phyloP scores from a whole-genome alignment of 73 alveolate species.

The Tetrahymena elliotti region DNA sequence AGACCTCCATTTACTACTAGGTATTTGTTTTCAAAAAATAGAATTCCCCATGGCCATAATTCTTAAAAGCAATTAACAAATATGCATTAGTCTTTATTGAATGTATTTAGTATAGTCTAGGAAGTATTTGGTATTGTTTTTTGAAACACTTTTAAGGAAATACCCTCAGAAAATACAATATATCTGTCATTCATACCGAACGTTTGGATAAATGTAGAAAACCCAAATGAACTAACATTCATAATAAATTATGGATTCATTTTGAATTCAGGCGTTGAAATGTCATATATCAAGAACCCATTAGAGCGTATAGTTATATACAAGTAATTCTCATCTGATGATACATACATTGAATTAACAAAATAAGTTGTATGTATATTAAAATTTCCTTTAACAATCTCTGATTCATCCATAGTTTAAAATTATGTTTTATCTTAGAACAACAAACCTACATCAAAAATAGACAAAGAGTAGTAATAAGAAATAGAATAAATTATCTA shows the following conservation, averaged over 20 bases:
- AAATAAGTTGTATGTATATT: neutral
- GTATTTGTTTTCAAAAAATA: neutral
- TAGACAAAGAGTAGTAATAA: neutral
- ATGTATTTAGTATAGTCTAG: neutral
- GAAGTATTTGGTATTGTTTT: neutral
- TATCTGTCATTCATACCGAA: neutral
- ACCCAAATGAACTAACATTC: neutral
- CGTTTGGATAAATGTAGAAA: neutral
- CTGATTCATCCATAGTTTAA: neutral
- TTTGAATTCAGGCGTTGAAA: neutral
- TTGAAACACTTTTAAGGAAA: neutral
- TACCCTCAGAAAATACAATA: neutral
- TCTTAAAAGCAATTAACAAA: neutral
- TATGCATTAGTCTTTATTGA: neutral
- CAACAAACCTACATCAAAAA: neutral
- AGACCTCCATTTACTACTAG: neutral
- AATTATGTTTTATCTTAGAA: neutral
- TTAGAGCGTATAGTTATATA: neutral
- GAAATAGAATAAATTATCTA: neutral
- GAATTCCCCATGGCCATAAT: neutral
- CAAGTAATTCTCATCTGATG: neutral
- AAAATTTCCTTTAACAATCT: neutral
- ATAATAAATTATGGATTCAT: neutral
- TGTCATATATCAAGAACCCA: neutral
- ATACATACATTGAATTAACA: neutral